Percentiles rank a stretch among this genome's conserved stretches.
phyloP scores from a whole-genome alignment of 352 stramenopile species.

The Pythium apleroticum region DNA sequence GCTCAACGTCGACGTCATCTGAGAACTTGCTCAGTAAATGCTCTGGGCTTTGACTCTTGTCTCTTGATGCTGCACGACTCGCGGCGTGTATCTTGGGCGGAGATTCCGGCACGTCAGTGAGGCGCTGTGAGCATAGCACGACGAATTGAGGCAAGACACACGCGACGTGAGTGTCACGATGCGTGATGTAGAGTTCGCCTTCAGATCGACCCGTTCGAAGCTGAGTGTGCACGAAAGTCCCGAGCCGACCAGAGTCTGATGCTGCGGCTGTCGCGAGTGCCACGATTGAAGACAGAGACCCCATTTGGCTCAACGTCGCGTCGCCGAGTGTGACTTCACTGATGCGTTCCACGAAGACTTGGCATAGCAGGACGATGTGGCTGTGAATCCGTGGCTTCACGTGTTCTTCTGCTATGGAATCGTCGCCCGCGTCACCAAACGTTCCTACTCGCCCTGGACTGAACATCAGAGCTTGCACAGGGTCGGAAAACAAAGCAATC shows the following conservation, averaged over 20 bases:
- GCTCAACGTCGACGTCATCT: constrained; percentile 3
- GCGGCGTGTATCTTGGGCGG: background rate
- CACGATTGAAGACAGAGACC: constrained; percentile 13
- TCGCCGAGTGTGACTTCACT: constrained; percentile 16
- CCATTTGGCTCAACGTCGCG: background rate
- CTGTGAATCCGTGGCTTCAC: background rate
- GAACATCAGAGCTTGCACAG: constrained; percentile 18
- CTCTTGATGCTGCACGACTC: background rate
- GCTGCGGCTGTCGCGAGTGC: background rate
- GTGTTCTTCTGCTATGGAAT: background rate
- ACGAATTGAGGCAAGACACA: constrained; percentile 19
- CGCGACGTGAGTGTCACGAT: background rate
- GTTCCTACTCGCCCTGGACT: constrained; percentile 1
- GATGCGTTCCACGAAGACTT: constrained; percentile 14
- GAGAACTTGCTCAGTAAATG: constrained; percentile 3
- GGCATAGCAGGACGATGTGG: constrained; percentile 19
- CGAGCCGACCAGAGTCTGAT: background rate
- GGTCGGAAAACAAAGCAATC: constrained; percentile 20
- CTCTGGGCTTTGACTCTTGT: constrained; percentile 6
- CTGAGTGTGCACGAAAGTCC: constrained; percentile 7
- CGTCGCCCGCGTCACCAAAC: background rate
- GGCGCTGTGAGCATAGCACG: constrained; percentile 19
- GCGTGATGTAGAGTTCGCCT: constrained; percentile 18
- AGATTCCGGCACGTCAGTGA: background rate
- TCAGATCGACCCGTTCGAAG: background rate